A percentile compares a stretch with the other conserved stretches of the same genome.
Evolutionary conservation across 2,329 filamentous ascomycete species (phyloP).

Genomic region (Phialophora expanda): DNA sequence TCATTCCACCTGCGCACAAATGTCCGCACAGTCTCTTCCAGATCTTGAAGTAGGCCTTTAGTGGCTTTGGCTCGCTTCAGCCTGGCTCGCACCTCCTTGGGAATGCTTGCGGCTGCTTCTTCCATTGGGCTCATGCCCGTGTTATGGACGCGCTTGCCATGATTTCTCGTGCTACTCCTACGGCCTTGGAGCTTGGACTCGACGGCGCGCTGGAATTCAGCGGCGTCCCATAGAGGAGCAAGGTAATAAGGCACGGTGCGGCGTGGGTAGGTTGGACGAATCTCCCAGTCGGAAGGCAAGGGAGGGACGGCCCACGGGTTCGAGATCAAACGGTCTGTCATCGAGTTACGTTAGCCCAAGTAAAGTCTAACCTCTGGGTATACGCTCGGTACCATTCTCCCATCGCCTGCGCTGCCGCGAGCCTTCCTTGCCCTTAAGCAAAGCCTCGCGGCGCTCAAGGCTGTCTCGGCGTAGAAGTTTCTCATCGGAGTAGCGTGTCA

Average conservation of each 20-base stretch:
- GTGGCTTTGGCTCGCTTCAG: constrained; percentile 81
- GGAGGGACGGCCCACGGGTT: constrained; percentile 88
- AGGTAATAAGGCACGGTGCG: constrained; percentile 82
- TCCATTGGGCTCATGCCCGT: constrained; percentile 44
- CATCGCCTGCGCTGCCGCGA: constrained; percentile 83
- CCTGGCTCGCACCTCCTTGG: constrained; percentile 77
- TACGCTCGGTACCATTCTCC: constrained; percentile 78
- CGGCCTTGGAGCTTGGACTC: constrained; percentile 47
- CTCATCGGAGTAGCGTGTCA: constrained; percentile 52
- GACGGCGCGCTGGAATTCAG: constrained; percentile 53
- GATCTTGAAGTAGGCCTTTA: constrained; percentile 76
- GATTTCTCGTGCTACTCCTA: constrained; percentile 46
- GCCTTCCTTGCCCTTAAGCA: constrained; percentile 89
- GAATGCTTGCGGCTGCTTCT: constrained; percentile 58
- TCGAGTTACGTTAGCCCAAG: constrained; percentile 18
- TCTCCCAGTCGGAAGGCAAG: constrained; percentile 78
- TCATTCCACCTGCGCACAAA: constrained; percentile 71
- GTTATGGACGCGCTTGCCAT: constrained; percentile 45
- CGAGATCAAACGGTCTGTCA: constrained; percentile 77
- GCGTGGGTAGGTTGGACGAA: constrained; percentile 79
- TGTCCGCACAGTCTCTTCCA: constrained; percentile 81
- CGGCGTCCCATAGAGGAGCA: constrained; percentile 78
- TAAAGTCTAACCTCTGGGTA: constrained; percentile 5
- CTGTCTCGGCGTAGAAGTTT: constrained; percentile 65
- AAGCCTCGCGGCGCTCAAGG: constrained; percentile 70